phyloP scores from a whole-genome alignment of 352 stramenopile genomes.

The Phytopythium chamaehyphon region DNA sequence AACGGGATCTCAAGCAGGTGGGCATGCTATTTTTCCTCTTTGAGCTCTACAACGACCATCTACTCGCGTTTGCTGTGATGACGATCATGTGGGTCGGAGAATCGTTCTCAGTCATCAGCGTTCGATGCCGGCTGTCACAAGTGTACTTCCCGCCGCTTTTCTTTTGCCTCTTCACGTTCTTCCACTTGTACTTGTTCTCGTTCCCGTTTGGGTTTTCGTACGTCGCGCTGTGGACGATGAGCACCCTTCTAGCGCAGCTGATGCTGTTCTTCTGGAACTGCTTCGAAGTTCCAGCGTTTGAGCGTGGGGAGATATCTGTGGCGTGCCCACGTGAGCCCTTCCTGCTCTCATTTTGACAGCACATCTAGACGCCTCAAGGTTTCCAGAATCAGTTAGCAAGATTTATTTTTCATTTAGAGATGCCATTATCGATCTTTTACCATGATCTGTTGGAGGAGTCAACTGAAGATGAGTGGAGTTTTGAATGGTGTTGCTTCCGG shows the following conservation, averaged over 20 bases:
- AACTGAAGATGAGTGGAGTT: too few relatives aligned
- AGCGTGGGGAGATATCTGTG: constrained; percentile 35
- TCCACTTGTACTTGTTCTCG: constrained; percentile 94
- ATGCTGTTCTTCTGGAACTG: constrained; percentile 73
- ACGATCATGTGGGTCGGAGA: constrained; percentile 88
- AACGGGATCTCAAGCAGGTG: constrained; percentile 58
- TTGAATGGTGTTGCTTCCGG: too few relatives aligned
- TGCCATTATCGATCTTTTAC: too few relatives aligned
- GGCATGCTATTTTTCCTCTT: constrained; percentile 96
- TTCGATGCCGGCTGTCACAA: constrained; percentile 61
- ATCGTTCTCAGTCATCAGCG: constrained; percentile 88
- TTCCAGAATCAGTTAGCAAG: neutral
- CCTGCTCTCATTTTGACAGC: constrained; percentile 16
- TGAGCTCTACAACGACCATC: constrained; percentile 92
- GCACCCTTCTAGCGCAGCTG: constrained; percentile 37
- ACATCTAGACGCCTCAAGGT: too few relatives aligned
- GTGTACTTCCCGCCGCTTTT: constrained; percentile 89
- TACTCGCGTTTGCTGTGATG: constrained; percentile 89
- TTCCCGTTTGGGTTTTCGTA: constrained; percentile 94
- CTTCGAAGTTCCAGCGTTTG: constrained; percentile 59
- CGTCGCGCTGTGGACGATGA: constrained; percentile 54
- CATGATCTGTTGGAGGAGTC: too few relatives aligned
- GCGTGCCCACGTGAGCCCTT: constrained; percentile 21
- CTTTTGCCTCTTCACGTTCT: constrained; percentile 93
- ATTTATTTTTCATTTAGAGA: too few relatives aligned